Base-by-base conservation (phyloP, 345 rosid genomes). In the Sisymbrium irio region DNA sequence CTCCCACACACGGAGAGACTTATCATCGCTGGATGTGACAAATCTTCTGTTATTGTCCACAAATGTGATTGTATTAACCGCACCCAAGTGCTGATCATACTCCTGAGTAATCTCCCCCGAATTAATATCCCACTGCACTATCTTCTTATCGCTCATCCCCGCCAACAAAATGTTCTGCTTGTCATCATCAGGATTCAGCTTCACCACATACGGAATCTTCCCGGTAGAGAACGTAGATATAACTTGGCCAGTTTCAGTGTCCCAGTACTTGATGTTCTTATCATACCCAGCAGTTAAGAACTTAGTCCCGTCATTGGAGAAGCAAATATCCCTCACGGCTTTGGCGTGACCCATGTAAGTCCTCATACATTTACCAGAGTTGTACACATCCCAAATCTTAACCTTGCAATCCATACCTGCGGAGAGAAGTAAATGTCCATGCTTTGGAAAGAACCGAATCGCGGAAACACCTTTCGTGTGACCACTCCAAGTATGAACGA, bases 81-180 rank as follows among this genome's bases (percentile, higher is more conserved):
- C 97, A 22, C 97, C 97, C 77, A 90, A 81, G 60, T 88, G 97
- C 81, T 88, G 96, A 79, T 89, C 96, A 74, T 89, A 89, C 80
- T 87, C 92, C 62, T 89, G 99, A 0, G 98, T 92, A 22, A 95
- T 85, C 83, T 95, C 91, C 67, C 96, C 96, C 0, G 92, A 60
- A n/a, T 88, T 90, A 80, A 95, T 90, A 84, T 95, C 99, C 99
- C 99, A 95, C 79, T 95, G 99, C 61, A 92, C 98, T 51, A 95
- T 95, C 90, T 95, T 95, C 83, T 95, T 95, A 86, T 92, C 98
- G 42, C 98, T 95, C 99, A 95, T 92, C 30, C 98, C 99, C 0
- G 97, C 99, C 83, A 95, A 85, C 80, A 95, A 79, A 66, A 92
- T 85, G 51, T 89, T 92, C 87, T 92, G 99, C 82, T 95, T 95